Evolutionary conservation across 2,329 filamentous ascomycete genomes (phyloP).

Genomic region (Pochonia chlamydosporia): DNA sequence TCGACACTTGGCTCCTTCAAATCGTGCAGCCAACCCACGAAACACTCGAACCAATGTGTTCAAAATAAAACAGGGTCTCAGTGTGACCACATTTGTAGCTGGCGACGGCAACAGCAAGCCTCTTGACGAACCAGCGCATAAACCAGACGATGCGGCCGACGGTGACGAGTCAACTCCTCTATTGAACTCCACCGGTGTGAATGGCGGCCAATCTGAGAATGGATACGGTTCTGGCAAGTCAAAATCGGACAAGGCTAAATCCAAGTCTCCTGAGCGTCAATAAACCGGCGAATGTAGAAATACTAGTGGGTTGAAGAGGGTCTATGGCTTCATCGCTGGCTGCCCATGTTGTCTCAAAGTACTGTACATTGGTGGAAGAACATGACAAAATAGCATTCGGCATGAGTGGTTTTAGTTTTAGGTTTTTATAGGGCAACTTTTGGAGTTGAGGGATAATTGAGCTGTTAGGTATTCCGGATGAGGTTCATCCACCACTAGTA

Average conservation of each 20-base stretch:
- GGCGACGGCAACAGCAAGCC: slow-evolving; percentile 5
- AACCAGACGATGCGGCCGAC: not conserved
- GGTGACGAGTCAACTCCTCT: slow-evolving; percentile 13
- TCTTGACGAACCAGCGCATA: slow-evolving; percentile 4
- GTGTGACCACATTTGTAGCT: slow-evolving; percentile 12
- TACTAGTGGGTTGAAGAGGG: no score
- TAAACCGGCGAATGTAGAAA: not conserved
- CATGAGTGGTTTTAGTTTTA: no score
- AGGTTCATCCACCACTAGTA: no score
- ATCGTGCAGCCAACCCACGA: slow-evolving; percentile 57
- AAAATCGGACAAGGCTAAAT: slow-evolving; percentile 4
- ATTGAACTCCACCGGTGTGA: slow-evolving; percentile 2
- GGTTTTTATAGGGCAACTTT: no score
- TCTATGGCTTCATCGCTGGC: no score
- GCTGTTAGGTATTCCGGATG: no score
- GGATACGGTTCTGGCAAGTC: slow-evolving; percentile 11
- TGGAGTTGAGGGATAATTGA: no score
- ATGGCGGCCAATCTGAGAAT: slow-evolving; percentile 7
- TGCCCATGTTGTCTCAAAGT: not conserved
- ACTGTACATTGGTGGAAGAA: not conserved
- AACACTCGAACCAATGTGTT: slow-evolving; percentile 57
- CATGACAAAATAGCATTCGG: no score
- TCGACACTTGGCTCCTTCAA: slow-evolving; percentile 58
- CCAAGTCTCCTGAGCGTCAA: not conserved
- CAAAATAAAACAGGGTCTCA: slow-evolving; percentile 53